A percentile compares a stretch with the other conserved stretches of the same genome.
Evolutionary conservation across 805 yeast genomes (phyloP).

Genomic region (Suhomyces prunicola): DNA sequence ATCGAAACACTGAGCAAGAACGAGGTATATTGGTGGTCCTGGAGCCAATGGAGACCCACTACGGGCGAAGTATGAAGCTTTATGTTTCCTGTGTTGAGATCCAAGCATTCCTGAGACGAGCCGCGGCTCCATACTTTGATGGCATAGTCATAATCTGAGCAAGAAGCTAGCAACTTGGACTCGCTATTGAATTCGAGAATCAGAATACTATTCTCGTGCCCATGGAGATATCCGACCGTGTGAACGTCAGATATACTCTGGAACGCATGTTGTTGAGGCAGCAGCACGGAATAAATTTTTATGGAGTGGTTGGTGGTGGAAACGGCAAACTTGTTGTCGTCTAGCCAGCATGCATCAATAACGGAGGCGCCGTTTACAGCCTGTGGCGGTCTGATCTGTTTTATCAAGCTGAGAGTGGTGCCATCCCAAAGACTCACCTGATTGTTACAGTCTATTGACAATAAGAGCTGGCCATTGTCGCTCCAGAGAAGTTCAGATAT

Average conservation of each 20-base stretch:
- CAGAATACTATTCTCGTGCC: slow-evolving; percentile 64
- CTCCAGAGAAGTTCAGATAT: slow-evolving; percentile 63
- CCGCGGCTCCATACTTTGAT: slow-evolving; percentile 75
- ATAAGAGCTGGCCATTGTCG: slow-evolving; percentile 46
- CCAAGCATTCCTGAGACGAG: slow-evolving; percentile 48
- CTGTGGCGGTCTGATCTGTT: slow-evolving; percentile 19
- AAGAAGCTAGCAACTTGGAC: slow-evolving; percentile 60
- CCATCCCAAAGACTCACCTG: slow-evolving; percentile 64
- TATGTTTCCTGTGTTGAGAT: slow-evolving; percentile 19
- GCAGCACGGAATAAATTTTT: slow-evolving; percentile 45
- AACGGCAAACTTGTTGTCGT: slow-evolving; percentile 62
- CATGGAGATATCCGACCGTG: slow-evolving; percentile 40
- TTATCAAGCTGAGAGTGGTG: slow-evolving; percentile 31
- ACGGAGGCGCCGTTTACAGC: slow-evolving; percentile 7
- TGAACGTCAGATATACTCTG: slow-evolving; percentile 13
- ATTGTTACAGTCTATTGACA: slow-evolving; percentile 53
- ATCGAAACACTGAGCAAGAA: slow-evolving; percentile 52
- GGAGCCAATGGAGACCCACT: slow-evolving; percentile 55
- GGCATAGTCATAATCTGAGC: slow-evolving; percentile 67
- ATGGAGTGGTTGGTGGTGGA: slow-evolving; percentile 59
- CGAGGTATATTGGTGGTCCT: slow-evolving; percentile 21
- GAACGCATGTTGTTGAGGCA: background rate
- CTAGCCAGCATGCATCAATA: slow-evolving; percentile 72
- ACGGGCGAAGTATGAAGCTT: slow-evolving; percentile 54
- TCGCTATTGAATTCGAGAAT: slow-evolving; percentile 50